Percentiles rank a stretch among this genome's conserved stretches.
These are phyloP conservation scores for Pseudogymnoascus sp. DNA, from an alignment of 2,329 filamentous ascomycete genomes.

Conservation along the genomic window DNA sequence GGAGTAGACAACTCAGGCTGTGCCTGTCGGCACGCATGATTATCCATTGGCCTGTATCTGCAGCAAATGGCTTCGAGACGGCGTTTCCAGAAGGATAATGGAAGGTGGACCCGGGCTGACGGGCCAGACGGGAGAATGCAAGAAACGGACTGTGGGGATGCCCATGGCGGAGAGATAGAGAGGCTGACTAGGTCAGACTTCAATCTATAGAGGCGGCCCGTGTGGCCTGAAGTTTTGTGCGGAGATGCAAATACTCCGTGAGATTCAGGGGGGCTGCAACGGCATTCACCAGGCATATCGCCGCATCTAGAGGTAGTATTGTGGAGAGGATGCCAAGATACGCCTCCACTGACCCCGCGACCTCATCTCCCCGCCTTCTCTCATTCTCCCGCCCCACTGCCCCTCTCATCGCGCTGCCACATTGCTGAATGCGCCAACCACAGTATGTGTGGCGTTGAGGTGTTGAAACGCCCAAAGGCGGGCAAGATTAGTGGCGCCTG, in stretches of 20 bases:
- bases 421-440: background rate
- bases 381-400: background rate
- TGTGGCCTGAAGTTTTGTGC: background rate
- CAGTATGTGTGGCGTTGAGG: background rate
- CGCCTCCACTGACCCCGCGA: background rate
- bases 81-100: background rate
- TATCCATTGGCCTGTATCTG: background rate
- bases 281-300: background rate
- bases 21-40: background rate
- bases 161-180: background rate
- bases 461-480: background rate
- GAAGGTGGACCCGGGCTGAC: background rate
- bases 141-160: background rate
- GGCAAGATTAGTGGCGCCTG: background rate
- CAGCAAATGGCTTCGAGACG: background rate
- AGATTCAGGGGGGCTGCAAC: background rate
- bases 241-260: background rate
- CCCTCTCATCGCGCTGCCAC: background rate
- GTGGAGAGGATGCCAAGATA: background rate
- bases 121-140: slow-evolving; percentile 5
- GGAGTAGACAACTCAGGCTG: slow-evolving; percentile 2
- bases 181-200: background rate
- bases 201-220: background rate
- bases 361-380: slow-evolving; percentile 1
- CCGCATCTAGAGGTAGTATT: background rate